A percentile compares a stretch with the other conserved stretches of the same genome.
These are phyloP conservation scores for Myxozyma neotropica DNA, from an alignment of 805 yeast species.

Conservation along the genomic window DNA sequence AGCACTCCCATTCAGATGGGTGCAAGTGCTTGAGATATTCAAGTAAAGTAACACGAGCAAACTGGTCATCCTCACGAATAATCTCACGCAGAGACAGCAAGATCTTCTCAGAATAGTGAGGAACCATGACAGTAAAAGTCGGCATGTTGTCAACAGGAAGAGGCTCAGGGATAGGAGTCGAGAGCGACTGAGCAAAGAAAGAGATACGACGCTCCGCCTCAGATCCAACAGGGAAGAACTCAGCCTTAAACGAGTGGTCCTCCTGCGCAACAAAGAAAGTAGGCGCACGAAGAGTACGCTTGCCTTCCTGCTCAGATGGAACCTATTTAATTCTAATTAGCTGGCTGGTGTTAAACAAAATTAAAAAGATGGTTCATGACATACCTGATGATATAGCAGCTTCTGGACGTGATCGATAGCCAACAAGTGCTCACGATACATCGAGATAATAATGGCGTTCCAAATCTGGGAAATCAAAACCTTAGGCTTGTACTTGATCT, in stretches of 20 bases:
- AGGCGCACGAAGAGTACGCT: slow-evolving; percentile 97
- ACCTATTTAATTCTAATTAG: no score
- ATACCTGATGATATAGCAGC: slow-evolving; percentile 83
- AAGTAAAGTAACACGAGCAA: slow-evolving; percentile 87
- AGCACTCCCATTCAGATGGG: slow-evolving; percentile 97
- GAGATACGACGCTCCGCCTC: slow-evolving; percentile 99
- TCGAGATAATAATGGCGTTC: slow-evolving; percentile 98
- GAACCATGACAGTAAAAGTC: slow-evolving; percentile 93
- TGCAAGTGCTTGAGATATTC: slow-evolving; percentile 94
- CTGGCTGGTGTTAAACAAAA: no score
- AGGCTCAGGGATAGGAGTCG: slow-evolving; percentile 99
- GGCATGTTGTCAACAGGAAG: slow-evolving; percentile 99
- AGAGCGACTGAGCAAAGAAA: slow-evolving; percentile 97
- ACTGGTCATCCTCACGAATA: slow-evolving; percentile 95
- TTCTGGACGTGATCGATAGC: slow-evolving; percentile 99
- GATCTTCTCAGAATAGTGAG: slow-evolving; percentile 95
- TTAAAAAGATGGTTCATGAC: no score
- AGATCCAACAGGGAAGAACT: slow-evolving; percentile 93
- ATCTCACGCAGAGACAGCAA: slow-evolving; percentile 91
- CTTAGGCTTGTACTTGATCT: slow-evolving; percentile 97
- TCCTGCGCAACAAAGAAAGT: slow-evolving; percentile 98
- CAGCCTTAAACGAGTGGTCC: slow-evolving; percentile 90
- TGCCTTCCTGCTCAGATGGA: slow-evolving; percentile 97
- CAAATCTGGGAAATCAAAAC: slow-evolving; percentile 97
- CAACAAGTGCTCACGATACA: slow-evolving; percentile 98